Evolutionary conservation across 371 early-diverging fungal species (phyloP).

Genomic region (Mortierella sp.): DNA sequence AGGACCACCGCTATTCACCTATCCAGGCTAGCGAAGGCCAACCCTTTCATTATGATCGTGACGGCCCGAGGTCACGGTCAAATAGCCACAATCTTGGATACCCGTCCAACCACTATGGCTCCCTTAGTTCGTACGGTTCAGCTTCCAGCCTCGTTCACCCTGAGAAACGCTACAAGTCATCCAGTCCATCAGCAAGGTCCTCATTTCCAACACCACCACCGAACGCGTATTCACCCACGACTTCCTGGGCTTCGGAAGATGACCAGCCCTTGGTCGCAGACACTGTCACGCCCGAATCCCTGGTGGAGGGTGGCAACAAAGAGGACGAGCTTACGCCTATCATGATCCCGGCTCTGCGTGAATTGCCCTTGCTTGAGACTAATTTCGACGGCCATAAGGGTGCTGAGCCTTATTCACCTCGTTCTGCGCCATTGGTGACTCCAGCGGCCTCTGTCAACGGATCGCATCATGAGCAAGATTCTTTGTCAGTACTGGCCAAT

Average conservation of each 20-base stretch:
- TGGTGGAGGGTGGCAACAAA: conserved; percentile 3
- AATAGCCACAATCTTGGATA: conserved; percentile 32
- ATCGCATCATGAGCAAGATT: conserved; percentile 40
- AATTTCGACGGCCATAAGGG: conserved; percentile 43
- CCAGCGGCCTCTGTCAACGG: conserved; percentile 15
- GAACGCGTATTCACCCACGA: conserved; percentile 33
- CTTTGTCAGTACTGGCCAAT: conserved; percentile 47
- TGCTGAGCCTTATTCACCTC: conserved; percentile 23
- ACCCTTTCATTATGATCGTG: not conserved
- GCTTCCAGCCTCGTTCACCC: conserved; percentile 15
- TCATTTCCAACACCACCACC: conserved; percentile 39
- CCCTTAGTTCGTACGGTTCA: conserved; percentile 4
- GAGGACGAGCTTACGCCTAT: conserved; percentile 12
- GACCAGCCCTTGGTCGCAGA: conserved; percentile 37
- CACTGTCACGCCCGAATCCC: conserved; percentile 25
- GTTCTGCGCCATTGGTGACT: not conserved
- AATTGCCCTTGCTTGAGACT: conserved; percentile 22
- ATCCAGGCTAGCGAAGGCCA: conserved; percentile 22
- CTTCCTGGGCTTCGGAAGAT: conserved; percentile 49
- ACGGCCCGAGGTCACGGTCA: conserved; percentile 19
- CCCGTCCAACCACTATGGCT: conserved; percentile 15
- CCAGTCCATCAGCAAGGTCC: conserved; percentile 29
- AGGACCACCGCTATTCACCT: conserved; percentile 41
- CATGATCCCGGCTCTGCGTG: conserved; percentile 40
- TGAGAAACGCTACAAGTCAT: conserved; percentile 37